Conservation (phyloP, 1,284 basidiomycete genomes). For the Calocybe gambosa region DNA sequence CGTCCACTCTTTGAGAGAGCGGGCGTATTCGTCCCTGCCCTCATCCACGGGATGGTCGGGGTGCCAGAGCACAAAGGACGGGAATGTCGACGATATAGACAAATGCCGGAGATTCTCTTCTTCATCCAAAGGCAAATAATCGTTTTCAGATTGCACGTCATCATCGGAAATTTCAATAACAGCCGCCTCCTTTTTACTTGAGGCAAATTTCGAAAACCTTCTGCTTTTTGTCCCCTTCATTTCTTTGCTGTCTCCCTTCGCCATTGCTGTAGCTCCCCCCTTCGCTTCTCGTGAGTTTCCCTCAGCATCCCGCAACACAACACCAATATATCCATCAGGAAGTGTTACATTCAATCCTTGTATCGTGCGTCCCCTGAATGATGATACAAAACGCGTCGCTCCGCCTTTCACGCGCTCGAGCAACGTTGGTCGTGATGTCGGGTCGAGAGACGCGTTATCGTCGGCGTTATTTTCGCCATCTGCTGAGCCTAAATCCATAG, state of each 20-base stretch:
- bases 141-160: neutral
- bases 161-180: conserved; percentile 16
- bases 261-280: conserved; percentile 9
- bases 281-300: conserved; percentile 12
- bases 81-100: conserved; percentile 46
- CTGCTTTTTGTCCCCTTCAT: conserved; percentile 13
- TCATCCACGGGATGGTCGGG: conserved; percentile 65
- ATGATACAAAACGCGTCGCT: conserved; percentile 45
- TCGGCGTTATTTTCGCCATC: conserved; percentile 1
- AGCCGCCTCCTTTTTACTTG: conserved; percentile 20
- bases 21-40: conserved; percentile 61
- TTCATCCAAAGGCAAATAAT: conserved; percentile 19
- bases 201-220: conserved; percentile 16
- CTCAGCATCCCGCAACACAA: conserved; percentile 41
- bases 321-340: conserved; percentile 61
- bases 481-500: conserved; percentile 6
- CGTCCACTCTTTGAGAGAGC: conserved; percentile 63
- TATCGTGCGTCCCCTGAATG: conserved; percentile 68
- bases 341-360: conserved; percentile 58
- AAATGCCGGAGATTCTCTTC: conserved; percentile 30
- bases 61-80: conserved; percentile 63
- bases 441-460: conserved; percentile 2
- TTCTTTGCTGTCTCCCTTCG: conserved; percentile 10
- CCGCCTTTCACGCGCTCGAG: conserved; percentile 17
- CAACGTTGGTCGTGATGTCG: conserved; percentile 5